Evolutionary conservation across 495 filamentous ascomycete genomes (phyloP), one percentile per base, ranked within the genome.

Genomic region (Aspergillus saccharolyticus): DNA sequence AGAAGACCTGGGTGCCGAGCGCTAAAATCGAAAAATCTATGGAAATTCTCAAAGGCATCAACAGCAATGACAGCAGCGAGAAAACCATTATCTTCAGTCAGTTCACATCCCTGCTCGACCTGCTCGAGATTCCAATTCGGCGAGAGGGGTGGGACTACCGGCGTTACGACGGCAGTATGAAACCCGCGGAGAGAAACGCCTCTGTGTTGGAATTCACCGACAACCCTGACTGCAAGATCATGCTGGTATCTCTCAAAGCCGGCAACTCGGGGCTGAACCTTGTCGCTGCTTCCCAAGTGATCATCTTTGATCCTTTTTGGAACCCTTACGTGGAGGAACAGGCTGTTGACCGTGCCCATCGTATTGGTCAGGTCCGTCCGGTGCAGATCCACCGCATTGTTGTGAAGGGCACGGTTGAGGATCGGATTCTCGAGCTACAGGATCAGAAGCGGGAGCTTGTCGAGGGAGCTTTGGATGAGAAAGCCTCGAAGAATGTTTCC

Each of bases 301-400:
- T 97, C 66, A 87, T 97, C 53, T 83, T 95, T 55, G 93, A 97
- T 62, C 93, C 93, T 0, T 96, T 96, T 75, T 97, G 94, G 90
- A 97, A 97, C 58, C 91, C 93, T 0, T 96, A 87, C 66, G 87
- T 96, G 22, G 93, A 97, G 73, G 89, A 92, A 63, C 93, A 97
- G 69, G 93, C 93, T 1, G 86, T 97, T 54, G 94, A 96, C 70
- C 89, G 93, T 42, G 90, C 93, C 3, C 89, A 97, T 67, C 88
- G 93, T 4, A 90, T 97, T 55, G 92, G 91, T 15, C 93, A 97
- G 76, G 76, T 76, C 59, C 78, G 79, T 0, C 72, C 81, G 15
- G 93, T 97, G 5, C 78, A 83, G 53, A 85, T 97, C 8, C 89
- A 97, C 68, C 87, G 89, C 4, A 78, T 97, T 20, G 70, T 96